Base-by-base conservation (phyloP, 345 rosid genomes). In the Lagerstroemia speciosa region DNA sequence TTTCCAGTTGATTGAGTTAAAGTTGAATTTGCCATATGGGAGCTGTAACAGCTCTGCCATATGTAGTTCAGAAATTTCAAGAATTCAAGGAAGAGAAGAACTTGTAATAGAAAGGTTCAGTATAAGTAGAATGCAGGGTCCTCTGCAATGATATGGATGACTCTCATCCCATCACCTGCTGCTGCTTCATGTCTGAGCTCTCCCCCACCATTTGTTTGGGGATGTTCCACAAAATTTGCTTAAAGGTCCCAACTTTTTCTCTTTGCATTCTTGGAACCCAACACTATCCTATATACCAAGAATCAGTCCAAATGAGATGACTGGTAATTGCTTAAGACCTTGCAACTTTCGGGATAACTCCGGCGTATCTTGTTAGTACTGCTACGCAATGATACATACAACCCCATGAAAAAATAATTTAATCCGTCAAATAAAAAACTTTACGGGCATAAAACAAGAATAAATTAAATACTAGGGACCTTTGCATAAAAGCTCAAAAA, bases 41-140 rank as follows among this genome's bases (percentile, higher is more conserved):
- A 60, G 12, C 61, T 48, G 68, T 19, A 78, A 69, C 40, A 78
- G 61, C 60, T 67, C 77, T 31, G 78, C 77, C 84, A 80, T 82
- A 72, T 61, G 58, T 29, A 69, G 41, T 30, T 8, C 32, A 58
- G 34, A 9, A 52, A 29, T 36, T 20, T 24, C 62, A 60, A 29
- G 29, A 32, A 50, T 57, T 24, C 65, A 36, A 24, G 61, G 57
- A 66, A 66, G 26, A 17, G 27, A 33, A 45, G 40, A 32, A 19
- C 33, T 57, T 10, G 1, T 27, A 52, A 52, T n/a, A 52, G 53
- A 48, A 48, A 19, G 55, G 1, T 48, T 48, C 55, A 48, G 46
- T 41, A 20, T 7, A 48, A 2, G 24, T 20, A 48, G 53, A 15
- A 48, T 48, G 53, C 53, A 48, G 53, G 1, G 17, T 48, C 53